A percentile compares a stretch with the other conserved stretches of the same genome.
Conservation (phyloP, 139 green algal genomes). For the Chlamydomonas schloesseri region DNA sequence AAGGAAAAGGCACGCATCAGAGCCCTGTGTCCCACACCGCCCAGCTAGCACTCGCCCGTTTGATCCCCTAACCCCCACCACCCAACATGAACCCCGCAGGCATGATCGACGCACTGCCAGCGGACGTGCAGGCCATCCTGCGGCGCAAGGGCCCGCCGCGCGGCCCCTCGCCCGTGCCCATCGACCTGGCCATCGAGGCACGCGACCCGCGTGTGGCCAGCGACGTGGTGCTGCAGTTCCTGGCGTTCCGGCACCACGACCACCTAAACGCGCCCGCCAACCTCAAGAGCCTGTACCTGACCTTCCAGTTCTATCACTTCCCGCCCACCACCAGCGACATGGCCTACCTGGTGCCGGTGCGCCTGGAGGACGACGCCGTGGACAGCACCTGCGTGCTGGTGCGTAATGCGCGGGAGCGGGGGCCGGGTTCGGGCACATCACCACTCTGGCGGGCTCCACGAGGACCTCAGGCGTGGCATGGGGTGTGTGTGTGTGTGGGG, state of each 20-base stretch:
- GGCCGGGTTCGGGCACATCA: too few relatives aligned
- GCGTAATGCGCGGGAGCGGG: too few relatives aligned
- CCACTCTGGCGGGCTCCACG: too few relatives aligned
- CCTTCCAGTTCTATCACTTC: conserved; percentile 78
- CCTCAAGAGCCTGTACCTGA: conserved; percentile 74
- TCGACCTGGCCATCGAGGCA: conserved; percentile 64
- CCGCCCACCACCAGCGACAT: conserved; percentile 62
- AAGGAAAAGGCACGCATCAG: too few relatives aligned
- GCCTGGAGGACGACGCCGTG: conserved; percentile 18
- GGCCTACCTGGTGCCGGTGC: conserved; percentile 47
- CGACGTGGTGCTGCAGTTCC: conserved; percentile 70
- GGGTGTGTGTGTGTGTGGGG: too few relatives aligned
- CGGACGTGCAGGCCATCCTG: conserved; percentile 62
- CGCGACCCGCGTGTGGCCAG: conserved; percentile 61
- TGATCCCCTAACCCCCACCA: too few relatives aligned
- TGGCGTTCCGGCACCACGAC: conserved; percentile 58
- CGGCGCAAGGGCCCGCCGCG: conserved; percentile 29
- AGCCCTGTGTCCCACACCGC: too few relatives aligned
- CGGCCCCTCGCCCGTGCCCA: conserved; percentile 23
- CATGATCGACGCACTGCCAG: conserved; percentile 62
- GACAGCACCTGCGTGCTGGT: conserved; percentile 53
- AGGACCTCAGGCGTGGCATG: too few relatives aligned
- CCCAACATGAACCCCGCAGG: too few relatives aligned
- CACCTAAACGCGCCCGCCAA: conserved; percentile 59
- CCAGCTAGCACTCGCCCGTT: too few relatives aligned